Evolutionary conservation across 371 early-diverging fungal species (phyloP).

Genomic region (Batkoa obscura): DNA sequence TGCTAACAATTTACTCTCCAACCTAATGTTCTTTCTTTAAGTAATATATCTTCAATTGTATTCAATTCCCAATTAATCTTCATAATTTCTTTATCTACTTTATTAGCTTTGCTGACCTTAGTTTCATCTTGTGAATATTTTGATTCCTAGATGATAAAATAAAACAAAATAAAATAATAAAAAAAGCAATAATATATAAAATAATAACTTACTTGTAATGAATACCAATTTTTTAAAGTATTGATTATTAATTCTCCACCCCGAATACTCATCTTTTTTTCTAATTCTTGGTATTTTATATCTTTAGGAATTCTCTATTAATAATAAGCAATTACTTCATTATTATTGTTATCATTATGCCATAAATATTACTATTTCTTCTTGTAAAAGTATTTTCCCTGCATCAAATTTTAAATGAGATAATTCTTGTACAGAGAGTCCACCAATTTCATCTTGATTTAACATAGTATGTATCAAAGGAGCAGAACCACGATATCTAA

Average conservation of each 20-base stretch:
- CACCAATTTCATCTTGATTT: conserved; percentile 51
- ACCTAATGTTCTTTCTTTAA: no score
- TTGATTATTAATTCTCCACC: conserved; percentile 45
- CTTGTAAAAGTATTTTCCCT: conserved; percentile 63
- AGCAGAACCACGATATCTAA: conserved; percentile 74
- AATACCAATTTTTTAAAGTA: conserved; percentile 34
- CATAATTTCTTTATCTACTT: no score
- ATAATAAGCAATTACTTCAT: neutral
- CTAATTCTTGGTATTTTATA: conserved; percentile 25
- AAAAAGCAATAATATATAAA: neutral
- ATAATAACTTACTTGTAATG: conserved; percentile 2
- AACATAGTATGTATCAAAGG: conserved; percentile 78
- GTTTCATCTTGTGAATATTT: no score
- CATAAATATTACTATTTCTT: conserved; percentile 16
- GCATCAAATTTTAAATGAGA: conserved; percentile 60
- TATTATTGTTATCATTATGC: neutral
- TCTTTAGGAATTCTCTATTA: conserved; percentile 11
- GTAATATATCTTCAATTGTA: no score
- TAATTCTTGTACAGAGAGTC: conserved; percentile 75
- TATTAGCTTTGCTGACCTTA: no score
- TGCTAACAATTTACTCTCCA: no score
- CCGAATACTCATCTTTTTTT: conserved; percentile 26
- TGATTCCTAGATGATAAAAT: no score
- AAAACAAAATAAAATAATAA: neutral
- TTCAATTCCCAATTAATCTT: no score